Conservation (phyloP, 2,329 filamentous ascomycete genomes). For the Herpomyces periplanetae region DNA sequence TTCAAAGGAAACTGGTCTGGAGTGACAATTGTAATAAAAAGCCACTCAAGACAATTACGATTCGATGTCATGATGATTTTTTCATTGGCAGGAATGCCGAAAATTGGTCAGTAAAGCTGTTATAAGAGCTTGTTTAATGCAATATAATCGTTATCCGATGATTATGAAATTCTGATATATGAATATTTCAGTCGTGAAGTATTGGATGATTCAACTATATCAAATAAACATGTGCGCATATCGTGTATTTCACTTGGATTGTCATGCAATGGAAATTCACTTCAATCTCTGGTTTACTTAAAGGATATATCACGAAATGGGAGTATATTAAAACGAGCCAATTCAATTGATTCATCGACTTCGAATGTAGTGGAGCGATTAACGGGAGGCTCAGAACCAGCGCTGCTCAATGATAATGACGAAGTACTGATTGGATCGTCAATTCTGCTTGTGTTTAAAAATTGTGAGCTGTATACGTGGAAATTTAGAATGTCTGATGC, state of each 20-base stretch:
- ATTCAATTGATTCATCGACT: neutral
- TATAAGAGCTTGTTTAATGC: too few relatives aligned
- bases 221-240: constrained; percentile 9
- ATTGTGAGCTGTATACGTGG: constrained; percentile 2
- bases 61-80: too few relatives aligned
- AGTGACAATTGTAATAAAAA: too few relatives aligned
- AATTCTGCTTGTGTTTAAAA: constrained; percentile 5
- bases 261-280: constrained; percentile 7
- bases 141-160: too few relatives aligned
- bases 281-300: constrained; percentile 10
- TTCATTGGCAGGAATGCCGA: too few relatives aligned
- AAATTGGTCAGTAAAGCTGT: too few relatives aligned
- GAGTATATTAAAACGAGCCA: constrained; percentile 3
- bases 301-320: constrained; percentile 10
- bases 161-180: too few relatives aligned
- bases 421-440: constrained; percentile 6
- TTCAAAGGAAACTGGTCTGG: too few relatives aligned
- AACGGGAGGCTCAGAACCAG: constrained; percentile 6
- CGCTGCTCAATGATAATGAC: constrained; percentile 10
- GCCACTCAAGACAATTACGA: too few relatives aligned
- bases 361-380: neutral
- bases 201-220: constrained; percentile 7
- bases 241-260: constrained; percentile 10
- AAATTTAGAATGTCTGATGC: constrained; percentile 4
- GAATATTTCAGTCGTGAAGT: constrained; percentile 2